Evolutionary conservation across 2,329 filamentous ascomycete species (phyloP).

Genomic region (Colletotrichum noveboracense): DNA sequence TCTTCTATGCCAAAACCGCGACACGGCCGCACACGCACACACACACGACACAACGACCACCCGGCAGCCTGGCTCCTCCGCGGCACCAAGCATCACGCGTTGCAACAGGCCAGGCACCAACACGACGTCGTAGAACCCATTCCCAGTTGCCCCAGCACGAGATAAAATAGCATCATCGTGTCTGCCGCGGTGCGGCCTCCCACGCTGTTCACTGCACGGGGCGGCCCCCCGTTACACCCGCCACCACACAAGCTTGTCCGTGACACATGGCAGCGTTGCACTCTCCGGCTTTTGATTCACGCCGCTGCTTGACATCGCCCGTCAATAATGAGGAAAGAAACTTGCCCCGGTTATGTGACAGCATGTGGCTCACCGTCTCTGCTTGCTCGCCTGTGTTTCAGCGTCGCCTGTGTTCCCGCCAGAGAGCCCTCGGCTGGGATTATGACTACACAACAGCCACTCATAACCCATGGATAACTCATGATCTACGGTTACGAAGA

Average conservation of each 20-base stretch:
- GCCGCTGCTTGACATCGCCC: neutral
- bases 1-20: neutral
- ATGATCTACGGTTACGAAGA: neutral
- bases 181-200: neutral
- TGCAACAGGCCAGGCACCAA: neutral
- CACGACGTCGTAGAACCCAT: neutral
- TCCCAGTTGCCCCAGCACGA: neutral
- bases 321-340: neutral
- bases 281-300: neutral
- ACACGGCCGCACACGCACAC: neutral
- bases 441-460: neutral
- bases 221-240: neutral
- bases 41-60: neutral
- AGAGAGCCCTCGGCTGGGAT: neutral
- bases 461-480: neutral
- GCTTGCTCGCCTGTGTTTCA: neutral
- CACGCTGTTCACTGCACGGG: neutral
- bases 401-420: neutral
- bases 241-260: neutral
- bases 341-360: neutral
- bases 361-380: neutral
- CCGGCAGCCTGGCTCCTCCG: constrained; percentile 1
- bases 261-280: constrained; percentile 12
- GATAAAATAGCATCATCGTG: neutral
- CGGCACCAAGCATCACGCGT: neutral